Evolutionary conservation across 306 rosid species (phyloP), one percentile per base, ranked within the genome.

Genomic region (Pterocarpus santalinus): DNA sequence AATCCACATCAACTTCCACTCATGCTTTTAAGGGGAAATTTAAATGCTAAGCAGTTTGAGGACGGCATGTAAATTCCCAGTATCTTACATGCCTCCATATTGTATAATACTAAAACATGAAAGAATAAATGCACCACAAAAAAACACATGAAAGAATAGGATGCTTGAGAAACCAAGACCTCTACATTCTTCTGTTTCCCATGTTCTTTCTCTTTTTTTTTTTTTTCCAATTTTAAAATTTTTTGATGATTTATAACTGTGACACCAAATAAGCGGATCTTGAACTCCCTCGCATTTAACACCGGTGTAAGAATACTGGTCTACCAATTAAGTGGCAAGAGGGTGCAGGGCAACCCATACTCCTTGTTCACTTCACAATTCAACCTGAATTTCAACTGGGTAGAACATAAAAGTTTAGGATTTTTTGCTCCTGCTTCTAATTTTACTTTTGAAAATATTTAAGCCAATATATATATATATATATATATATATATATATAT

Each of bases 1-100:
- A 44, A 15, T 47, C 51, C 69, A 58, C 52, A 22, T 15, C 33
- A 33, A 52, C 30, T 44, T 61, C 9, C 57, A 39, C 71, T 5
- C 58, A 22, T 41, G 53, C 5, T 71, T 52, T 22, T 39, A 57
- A 17, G 30, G 14, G 36, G 56, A 7, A 47, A 61, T 17, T 60
- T 32, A 16, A 5, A 39, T 47, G 41, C 41, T 5, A 22, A 6
- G 12, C 28, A 66, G 36, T 66, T 77, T 13, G 34, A 53, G 3
- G 8, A 4, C 12, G 9, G 14, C 2, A 61, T 47, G 35, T 35
- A 22, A 32, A 52, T 41, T 52, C 12, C 49, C 47, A 36, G 28
- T 22, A 72, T 38, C 36, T 39, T 53, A 38, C 4, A 68, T 52
- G 34, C 72, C 65, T 62, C 22, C 65, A 14, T 80, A 32, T 60